Evolutionary conservation across 768 basidiomycete species (phyloP).

Genomic region (Mycena kentingensis): DNA sequence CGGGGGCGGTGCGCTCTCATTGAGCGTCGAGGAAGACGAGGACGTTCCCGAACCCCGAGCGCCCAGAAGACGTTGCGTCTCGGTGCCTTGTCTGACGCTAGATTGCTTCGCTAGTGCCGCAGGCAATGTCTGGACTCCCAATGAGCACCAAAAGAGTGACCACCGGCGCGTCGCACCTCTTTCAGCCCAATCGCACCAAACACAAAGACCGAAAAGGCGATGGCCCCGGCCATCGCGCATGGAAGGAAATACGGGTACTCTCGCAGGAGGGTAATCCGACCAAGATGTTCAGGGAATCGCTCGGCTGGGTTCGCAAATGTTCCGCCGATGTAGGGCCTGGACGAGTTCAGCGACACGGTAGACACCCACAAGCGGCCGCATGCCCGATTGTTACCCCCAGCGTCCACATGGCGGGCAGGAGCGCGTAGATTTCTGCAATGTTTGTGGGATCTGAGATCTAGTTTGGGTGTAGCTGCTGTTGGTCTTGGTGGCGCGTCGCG

Average conservation of each 20-base stretch:
- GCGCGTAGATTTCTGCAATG: slow-evolving; percentile 39
- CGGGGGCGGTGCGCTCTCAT: not conserved
- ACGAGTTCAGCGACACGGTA: not conserved
- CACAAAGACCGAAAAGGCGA: slow-evolving; percentile 18
- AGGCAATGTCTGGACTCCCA: slow-evolving; percentile 11
- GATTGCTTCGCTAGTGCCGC: slow-evolving; percentile 3
- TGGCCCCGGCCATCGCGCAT: slow-evolving; percentile 11
- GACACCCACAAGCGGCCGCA: not conserved
- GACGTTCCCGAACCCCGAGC: not conserved
- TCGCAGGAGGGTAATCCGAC: slow-evolving; percentile 11
- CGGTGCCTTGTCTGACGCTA: slow-evolving; percentile 20
- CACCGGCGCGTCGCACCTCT: slow-evolving; percentile 16
- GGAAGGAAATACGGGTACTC: slow-evolving; percentile 26
- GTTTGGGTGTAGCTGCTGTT: not conserved
- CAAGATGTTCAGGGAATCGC: slow-evolving; percentile 17
- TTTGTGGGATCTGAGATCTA: slow-evolving; percentile 43
- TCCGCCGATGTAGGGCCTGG: slow-evolving; percentile 24
- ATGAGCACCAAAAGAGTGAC: not conserved
- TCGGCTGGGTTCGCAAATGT: slow-evolving; percentile 18
- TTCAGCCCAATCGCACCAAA: slow-evolving; percentile 19
- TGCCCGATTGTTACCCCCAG: slow-evolving; percentile 36
- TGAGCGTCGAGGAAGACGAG: not conserved
- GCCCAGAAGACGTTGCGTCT: slow-evolving; percentile 8
- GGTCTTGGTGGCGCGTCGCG: not conserved
- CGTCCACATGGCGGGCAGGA: slow-evolving; percentile 39